phyloP scores from a whole-genome alignment of 345 rosid genomes.

The Passiflora organensis region DNA sequence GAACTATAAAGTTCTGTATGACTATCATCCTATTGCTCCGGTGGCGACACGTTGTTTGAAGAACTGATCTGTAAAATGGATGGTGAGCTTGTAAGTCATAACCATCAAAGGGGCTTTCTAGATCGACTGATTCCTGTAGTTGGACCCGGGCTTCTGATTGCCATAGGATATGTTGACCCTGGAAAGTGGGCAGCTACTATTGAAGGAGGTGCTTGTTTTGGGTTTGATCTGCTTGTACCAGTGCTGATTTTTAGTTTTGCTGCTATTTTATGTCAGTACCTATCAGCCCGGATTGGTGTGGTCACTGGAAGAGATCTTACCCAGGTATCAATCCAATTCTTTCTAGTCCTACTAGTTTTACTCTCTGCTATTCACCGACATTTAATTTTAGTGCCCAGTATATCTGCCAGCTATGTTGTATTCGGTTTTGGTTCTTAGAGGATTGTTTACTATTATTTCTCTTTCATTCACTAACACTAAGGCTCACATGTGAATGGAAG shows the following conservation, averaged over 20 bases:
- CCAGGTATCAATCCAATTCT: constrained; percentile 42
- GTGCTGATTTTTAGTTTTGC: constrained; percentile 73
- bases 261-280: constrained; percentile 82
- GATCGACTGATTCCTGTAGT: constrained; percentile 55
- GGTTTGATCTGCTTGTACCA: constrained; percentile 56
- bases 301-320: constrained; percentile 85
- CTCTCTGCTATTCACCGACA: too few species aligned
- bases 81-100: constrained; percentile 37
- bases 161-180: constrained; percentile 87
- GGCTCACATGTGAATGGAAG: too few species aligned
- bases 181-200: constrained; percentile 88
- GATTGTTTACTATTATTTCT: not conserved
- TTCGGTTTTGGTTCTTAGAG: not conserved
- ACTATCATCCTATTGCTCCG: constrained; percentile 6
- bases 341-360: not conserved
- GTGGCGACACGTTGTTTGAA: constrained; percentile 8
- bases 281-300: constrained; percentile 67
- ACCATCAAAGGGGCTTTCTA: constrained; percentile 36
- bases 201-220: constrained; percentile 94
- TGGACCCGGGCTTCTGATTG: constrained; percentile 66
- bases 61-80: constrained; percentile 48
- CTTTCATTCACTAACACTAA: not conserved
- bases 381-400: not conserved
- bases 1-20: constrained; percentile 11
- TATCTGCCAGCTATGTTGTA: too few species aligned